phyloP scores from a whole-genome alignment of 441 rosid genomes.

The Gossypium laxum region DNA sequence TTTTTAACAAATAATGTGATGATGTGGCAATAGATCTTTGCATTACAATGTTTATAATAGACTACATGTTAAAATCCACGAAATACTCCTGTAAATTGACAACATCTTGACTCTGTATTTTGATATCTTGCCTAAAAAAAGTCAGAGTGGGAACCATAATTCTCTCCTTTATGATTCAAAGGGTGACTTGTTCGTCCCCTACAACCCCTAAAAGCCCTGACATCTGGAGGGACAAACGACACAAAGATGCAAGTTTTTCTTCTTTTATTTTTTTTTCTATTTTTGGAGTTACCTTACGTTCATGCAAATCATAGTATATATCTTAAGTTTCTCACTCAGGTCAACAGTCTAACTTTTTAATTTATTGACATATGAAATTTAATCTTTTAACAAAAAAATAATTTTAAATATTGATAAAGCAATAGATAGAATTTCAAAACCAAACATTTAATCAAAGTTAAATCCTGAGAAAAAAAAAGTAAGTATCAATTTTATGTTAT shows the following conservation, averaged over 20 bases:
- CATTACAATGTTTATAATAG: background rate
- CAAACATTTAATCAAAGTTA: no score
- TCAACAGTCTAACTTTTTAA: no score
- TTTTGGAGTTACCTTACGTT: background rate
- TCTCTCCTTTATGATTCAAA: slow-evolving; percentile 10
- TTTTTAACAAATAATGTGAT: background rate
- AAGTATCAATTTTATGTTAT: no score
- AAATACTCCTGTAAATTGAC: background rate
- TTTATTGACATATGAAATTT: no score
- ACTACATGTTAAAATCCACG: background rate
- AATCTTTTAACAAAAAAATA: no score
- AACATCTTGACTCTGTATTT: background rate
- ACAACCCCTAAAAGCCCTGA: slow-evolving; percentile 16
- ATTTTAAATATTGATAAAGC: no score
- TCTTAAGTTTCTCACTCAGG: no score
- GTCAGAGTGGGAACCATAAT: background rate
- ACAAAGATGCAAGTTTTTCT: background rate
- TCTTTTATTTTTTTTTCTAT: background rate
- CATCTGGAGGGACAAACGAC: slow-evolving; percentile 18
- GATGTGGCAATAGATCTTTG: background rate
- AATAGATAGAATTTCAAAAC: no score
- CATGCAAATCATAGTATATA: background rate
- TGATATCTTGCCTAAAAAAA: background rate
- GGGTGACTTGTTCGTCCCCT: slow-evolving; percentile 7
- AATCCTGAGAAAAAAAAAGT: no score